Percentiles rank a stretch among this genome's conserved stretches.
phyloP scores from a whole-genome alignment of 805 yeast species.

The Yarrowia sp. region DNA sequence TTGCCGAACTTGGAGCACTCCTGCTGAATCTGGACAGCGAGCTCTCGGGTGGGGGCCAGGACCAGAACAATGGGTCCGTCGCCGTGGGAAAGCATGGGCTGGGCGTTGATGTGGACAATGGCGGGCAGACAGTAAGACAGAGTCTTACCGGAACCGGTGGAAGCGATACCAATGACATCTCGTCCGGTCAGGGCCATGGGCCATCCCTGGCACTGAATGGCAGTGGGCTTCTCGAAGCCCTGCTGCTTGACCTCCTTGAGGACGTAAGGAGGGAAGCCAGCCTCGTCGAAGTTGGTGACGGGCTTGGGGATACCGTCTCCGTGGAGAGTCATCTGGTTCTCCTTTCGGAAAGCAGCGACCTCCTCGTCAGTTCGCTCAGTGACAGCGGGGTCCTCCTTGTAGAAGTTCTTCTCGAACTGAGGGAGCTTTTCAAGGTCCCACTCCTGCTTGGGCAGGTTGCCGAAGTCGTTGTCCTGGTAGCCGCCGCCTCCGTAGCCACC shows the following conservation, averaged over 20 bases:
- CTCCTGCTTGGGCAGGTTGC: constrained; percentile 72
- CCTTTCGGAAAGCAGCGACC: constrained; percentile 75
- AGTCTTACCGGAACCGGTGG: constrained; percentile 99
- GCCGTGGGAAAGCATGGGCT: constrained; percentile 89
- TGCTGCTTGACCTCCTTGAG: constrained; percentile 84
- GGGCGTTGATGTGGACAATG: constrained; percentile 97
- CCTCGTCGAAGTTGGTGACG: constrained; percentile 90
- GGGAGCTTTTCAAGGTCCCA: constrained; percentile 83
- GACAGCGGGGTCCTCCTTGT: constrained; percentile 83
- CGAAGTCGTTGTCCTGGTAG: constrained; percentile 56
- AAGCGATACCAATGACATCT: constrained; percentile 98
- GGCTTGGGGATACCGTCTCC: constrained; percentile 95
- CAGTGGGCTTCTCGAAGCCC: constrained; percentile 94
- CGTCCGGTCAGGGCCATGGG: constrained; percentile 99
- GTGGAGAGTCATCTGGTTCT: constrained; percentile 81
- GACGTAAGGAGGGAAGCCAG: constrained; percentile 96
- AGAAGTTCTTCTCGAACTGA: constrained; percentile 93
- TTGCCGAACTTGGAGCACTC: constrained; percentile 96
- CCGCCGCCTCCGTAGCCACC: constrained; percentile 54
- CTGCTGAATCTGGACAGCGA: constrained; percentile 95
- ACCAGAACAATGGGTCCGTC: constrained; percentile 98
- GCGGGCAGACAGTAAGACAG: constrained; percentile 96
- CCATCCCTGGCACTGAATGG: constrained; percentile 99
- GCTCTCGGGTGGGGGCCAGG: constrained; percentile 97
- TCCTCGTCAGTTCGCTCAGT: constrained; percentile 76